Percentiles rank a stretch among this genome's conserved stretches.
phyloP scores from a whole-genome alignment of 2,329 filamentous ascomycete genomes.

The Fusarium sp. region DNA sequence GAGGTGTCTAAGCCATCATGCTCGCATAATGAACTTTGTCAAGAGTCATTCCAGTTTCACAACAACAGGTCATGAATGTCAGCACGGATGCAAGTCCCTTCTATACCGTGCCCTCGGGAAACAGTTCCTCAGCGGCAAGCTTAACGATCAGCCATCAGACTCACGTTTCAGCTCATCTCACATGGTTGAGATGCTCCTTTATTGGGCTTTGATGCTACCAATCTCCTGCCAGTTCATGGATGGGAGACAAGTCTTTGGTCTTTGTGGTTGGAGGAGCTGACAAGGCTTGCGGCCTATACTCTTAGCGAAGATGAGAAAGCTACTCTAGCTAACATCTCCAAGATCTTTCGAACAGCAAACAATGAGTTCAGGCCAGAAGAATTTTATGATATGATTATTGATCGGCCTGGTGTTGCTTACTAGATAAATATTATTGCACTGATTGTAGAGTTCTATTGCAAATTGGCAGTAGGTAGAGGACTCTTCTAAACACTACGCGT shows the following conservation, averaged over 20 bases:
- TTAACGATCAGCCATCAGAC: neutral
- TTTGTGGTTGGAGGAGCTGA: neutral
- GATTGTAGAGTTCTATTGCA: fast-evolving
- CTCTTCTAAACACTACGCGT: too few relatives aligned
- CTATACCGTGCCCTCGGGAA: neutral
- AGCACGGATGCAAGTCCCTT: neutral
- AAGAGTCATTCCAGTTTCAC: neutral
- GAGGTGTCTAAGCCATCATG: too few relatives aligned
- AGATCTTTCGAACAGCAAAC: neutral
- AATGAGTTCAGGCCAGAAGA: neutral
- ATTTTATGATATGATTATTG: neutral
- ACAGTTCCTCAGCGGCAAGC: neutral
- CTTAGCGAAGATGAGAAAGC: neutral
- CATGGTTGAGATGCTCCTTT: neutral
- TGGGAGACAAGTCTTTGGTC: neutral
- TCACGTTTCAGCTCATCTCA: neutral
- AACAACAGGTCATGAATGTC: neutral
- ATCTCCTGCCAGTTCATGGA: neutral
- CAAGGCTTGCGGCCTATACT: neutral
- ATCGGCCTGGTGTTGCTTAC: neutral
- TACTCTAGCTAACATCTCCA: neutral
- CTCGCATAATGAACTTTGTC: neutral
- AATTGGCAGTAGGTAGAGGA: fast-evolving
- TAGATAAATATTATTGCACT: neutral
- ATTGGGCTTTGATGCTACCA: neutral